Conservation (phyloP, 2,329 filamentous ascomycete species). For the Colletotrichum tamarilloi region DNA sequence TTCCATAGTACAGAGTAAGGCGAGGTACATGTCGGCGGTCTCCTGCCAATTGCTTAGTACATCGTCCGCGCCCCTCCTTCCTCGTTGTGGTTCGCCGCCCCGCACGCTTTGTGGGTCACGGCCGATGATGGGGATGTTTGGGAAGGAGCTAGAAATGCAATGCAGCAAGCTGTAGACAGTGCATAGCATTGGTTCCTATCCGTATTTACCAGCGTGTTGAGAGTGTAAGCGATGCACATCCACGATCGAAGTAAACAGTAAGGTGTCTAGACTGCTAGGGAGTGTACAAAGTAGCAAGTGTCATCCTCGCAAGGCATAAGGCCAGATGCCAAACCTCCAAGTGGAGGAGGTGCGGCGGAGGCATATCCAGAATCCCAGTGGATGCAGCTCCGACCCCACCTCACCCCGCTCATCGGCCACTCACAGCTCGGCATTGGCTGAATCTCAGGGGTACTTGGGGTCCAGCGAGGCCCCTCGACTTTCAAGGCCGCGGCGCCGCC, state of each 20-base stretch:
- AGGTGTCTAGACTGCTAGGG: too few species aligned
- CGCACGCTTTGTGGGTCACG: constrained; percentile 9
- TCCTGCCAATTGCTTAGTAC: not conserved
- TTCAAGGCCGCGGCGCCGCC: not conserved
- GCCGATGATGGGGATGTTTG: not conserved
- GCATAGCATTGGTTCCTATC: too few species aligned
- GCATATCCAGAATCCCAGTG: not conserved
- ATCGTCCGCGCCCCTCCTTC: not conserved
- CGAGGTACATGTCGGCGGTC: too few species aligned
- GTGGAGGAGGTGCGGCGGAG: constrained; percentile 20
- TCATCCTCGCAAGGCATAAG: not conserved
- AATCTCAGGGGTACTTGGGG: constrained; percentile 32
- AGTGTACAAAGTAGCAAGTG: too few species aligned
- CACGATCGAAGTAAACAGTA: too few species aligned
- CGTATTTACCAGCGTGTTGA: too few species aligned
- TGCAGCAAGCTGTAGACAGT: not conserved
- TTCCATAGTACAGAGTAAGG: not conserved
- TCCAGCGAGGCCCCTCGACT: constrained; percentile 12
- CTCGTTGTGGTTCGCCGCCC: not conserved
- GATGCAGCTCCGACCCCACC: constrained; percentile 5
- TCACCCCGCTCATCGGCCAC: constrained; percentile 1
- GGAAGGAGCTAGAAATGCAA: not conserved
- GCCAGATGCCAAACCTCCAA: not conserved
- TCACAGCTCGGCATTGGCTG: not conserved
- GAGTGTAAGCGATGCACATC: too few species aligned